A percentile compares a stretch with the other conserved stretches of the same genome.
Conservation (phyloP, 345 rosid species). For the Populus tremula region DNA sequence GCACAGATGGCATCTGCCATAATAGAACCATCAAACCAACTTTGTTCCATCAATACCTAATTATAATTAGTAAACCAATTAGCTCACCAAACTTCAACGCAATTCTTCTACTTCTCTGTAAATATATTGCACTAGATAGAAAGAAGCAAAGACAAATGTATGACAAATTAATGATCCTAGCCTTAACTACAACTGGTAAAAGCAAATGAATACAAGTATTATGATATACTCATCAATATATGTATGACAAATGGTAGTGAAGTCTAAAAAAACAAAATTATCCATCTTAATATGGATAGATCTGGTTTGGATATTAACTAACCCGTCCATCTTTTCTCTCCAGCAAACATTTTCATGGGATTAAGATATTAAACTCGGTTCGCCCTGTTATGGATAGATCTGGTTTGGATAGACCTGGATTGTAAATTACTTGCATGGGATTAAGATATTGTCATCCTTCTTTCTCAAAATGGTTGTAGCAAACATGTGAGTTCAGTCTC, state of each 20-base stretch:
- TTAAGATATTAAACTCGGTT: background rate
- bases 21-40: constrained; percentile 17
- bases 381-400: too few species aligned
- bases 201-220: background rate
- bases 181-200: background rate
- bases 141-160: background rate
- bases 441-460: background rate
- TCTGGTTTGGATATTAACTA: too few species aligned
- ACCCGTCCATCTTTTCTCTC: too few species aligned
- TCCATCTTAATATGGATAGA: too few species aligned
- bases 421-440: background rate
- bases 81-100: constrained; percentile 25
- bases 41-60: constrained; percentile 10
- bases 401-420: too few species aligned
- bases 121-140: background rate
- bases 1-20: background rate
- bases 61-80: constrained; percentile 5
- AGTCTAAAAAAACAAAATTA: background rate
- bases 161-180: background rate
- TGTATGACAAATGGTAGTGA: background rate
- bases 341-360: too few species aligned
- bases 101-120: background rate
- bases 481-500: constrained; percentile 12
- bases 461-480: background rate
- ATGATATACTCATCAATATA: background rate